Evolutionary conservation across 2,329 filamentous ascomycete genomes (phyloP).

Genomic region (Metarhizium rileyi): DNA sequence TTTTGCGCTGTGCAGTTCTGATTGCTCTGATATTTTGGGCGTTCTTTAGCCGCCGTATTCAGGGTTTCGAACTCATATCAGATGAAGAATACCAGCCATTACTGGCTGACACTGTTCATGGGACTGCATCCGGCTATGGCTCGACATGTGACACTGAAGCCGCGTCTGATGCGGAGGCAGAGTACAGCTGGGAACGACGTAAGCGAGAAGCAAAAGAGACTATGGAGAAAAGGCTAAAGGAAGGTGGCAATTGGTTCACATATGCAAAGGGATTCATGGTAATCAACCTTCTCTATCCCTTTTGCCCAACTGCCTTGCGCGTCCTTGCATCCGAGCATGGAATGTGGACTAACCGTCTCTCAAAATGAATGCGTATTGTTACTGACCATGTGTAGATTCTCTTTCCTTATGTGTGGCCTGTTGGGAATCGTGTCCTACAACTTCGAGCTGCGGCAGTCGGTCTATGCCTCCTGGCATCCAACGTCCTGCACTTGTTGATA

Average conservation of each 20-base stretch:
- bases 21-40: conserved; percentile 22
- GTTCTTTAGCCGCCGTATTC: conserved; percentile 18
- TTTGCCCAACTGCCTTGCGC: background rate
- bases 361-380: conserved; percentile 1
- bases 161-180: conserved; percentile 29
- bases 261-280: conserved; percentile 66
- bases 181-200: conserved; percentile 45
- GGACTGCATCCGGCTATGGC: conserved; percentile 28
- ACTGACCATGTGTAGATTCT: conserved; percentile 46
- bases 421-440: conserved; percentile 55
- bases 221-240: conserved; percentile 59
- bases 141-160: conserved; percentile 30
- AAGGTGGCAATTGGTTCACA: conserved; percentile 66
- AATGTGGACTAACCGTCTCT: too few relatives aligned
- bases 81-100: conserved; percentile 53
- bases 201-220: conserved; percentile 45
- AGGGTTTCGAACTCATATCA: conserved; percentile 14
- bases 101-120: conserved; percentile 26
- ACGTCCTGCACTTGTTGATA: conserved; percentile 65
- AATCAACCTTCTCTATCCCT: conserved; percentile 9
- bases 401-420: conserved; percentile 71
- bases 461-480: conserved; percentile 58
- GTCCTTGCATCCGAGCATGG: background rate
- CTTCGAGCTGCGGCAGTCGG: conserved; percentile 57
- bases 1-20: conserved; percentile 12